These are phyloP conservation scores for Fusarium sp. DNA, from an alignment of 2,329 filamentous ascomycete species.

Conservation along the genomic window DNA sequence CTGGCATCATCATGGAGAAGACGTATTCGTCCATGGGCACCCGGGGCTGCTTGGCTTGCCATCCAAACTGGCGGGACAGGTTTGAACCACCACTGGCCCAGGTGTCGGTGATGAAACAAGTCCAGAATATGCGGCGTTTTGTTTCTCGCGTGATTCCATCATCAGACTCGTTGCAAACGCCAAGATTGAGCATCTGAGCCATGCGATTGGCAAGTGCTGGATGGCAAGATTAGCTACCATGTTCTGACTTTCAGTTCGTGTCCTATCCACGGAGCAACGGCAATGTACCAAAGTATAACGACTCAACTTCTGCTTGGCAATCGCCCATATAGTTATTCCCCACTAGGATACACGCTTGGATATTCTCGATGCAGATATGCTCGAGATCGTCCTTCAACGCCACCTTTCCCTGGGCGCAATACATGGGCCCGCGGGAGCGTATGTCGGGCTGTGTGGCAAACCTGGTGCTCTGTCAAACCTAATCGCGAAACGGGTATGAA, in stretches of 20 bases:
- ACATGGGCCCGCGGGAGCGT: conserved; percentile 31
- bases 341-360: conserved; percentile 50
- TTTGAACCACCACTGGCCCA: conserved; percentile 51
- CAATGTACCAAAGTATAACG: conserved; percentile 49
- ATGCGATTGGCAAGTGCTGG: conserved; percentile 49
- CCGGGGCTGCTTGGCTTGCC: conserved; percentile 25
- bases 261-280: neutral
- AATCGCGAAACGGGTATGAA: neutral
- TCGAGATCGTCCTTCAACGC: conserved; percentile 49
- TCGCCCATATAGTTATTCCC: conserved; percentile 49
- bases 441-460: conserved; percentile 26
- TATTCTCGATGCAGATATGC: conserved; percentile 49
- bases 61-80: conserved; percentile 44
- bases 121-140: conserved; percentile 51
- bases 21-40: conserved; percentile 48
- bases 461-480: neutral
- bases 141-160: conserved; percentile 45
- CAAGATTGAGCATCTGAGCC: conserved; percentile 49
- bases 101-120: conserved; percentile 49
- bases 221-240: conserved; percentile 1
- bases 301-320: conserved; percentile 47
- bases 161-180: conserved; percentile 31
- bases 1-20: conserved; percentile 39
- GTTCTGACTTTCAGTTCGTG: neutral
- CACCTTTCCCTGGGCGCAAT: conserved; percentile 28